These are phyloP conservation scores for Hypoxylon fragiforme DNA, from an alignment of 495 filamentous ascomycete species.

Conservation along the genomic window DNA sequence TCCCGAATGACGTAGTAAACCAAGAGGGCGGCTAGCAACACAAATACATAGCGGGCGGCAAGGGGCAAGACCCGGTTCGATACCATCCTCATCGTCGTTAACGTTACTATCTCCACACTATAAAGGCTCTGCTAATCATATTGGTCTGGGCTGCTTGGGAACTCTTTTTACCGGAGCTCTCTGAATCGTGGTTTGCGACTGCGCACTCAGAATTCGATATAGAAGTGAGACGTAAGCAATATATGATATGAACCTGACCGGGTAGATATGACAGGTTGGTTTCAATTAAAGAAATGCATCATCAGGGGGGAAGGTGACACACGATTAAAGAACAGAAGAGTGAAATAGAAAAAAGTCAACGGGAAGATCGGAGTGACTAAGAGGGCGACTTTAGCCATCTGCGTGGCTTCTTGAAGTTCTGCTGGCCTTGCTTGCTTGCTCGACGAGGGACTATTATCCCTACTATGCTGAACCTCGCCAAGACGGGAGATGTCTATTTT, in stretches of 20 bases:
- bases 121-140: conserved; percentile 29
- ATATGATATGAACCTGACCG: conserved; percentile 12
- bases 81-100: conserved; percentile 35
- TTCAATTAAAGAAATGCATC: conserved; percentile 23
- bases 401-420: conserved; percentile 4
- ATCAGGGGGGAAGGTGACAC: conserved; percentile 23
- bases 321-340: conserved; percentile 12
- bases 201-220: conserved; percentile 15
- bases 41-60: conserved; percentile 30
- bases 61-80: conserved; percentile 37
- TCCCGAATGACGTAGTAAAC: conserved; percentile 36
- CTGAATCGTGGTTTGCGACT: conserved; percentile 16
- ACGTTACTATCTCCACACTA: conserved; percentile 33
- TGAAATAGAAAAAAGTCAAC: conserved; percentile 12
- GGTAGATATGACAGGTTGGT: conserved; percentile 17
- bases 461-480: conserved; percentile 24
- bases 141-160: conserved; percentile 24
- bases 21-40: conserved; percentile 33
- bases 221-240: conserved; percentile 29
- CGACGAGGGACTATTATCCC: conserved; percentile 15
- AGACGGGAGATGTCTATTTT: conserved; percentile 35
- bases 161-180: conserved; percentile 25
- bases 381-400: conserved; percentile 9
- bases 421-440: no score
- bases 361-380: conserved; percentile 1